Conservation (phyloP, 257 asterid species). For the Perilla frutescens region DNA sequence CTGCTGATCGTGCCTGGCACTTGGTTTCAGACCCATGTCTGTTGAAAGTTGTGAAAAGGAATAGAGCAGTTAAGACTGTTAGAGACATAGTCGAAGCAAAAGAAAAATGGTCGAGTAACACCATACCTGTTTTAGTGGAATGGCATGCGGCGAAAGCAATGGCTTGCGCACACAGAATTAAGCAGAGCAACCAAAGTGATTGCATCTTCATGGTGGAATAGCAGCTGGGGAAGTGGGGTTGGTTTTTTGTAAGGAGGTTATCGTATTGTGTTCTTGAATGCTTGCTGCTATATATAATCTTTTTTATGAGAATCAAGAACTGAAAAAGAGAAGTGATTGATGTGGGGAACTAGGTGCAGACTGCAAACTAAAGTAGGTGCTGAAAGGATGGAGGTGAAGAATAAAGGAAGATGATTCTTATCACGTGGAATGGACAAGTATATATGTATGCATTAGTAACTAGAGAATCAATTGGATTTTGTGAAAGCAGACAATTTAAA, state of each 20-base stretch:
- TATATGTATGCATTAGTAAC: too few species aligned
- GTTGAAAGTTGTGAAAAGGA: background rate
- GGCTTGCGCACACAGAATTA: slow-evolving; percentile 21
- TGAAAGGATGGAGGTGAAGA: too few species aligned
- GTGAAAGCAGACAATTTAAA: background rate
- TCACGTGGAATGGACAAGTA: too few species aligned
- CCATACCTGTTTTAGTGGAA: slow-evolving; percentile 30
- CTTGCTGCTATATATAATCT: slow-evolving; percentile 15
- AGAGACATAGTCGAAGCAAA: background rate
- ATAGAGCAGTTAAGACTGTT: background rate
- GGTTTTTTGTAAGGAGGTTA: background rate
- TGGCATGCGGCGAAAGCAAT: slow-evolving; percentile 21
- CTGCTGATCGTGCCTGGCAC: background rate
- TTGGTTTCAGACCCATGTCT: background rate
- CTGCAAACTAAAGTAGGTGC: too few species aligned
- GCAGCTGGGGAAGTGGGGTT: background rate
- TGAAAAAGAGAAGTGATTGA: too few species aligned
- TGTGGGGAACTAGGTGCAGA: too few species aligned
- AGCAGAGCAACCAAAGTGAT: slow-evolving; percentile 30
- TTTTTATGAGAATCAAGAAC: background rate
- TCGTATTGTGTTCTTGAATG: background rate
- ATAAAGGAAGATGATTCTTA: too few species aligned
- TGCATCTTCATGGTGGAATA: slow-evolving; percentile 34
- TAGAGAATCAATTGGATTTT: background rate
- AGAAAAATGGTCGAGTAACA: background rate